phyloP scores from a whole-genome alignment of 805 yeast genomes.

The Candida nemodendra region DNA sequence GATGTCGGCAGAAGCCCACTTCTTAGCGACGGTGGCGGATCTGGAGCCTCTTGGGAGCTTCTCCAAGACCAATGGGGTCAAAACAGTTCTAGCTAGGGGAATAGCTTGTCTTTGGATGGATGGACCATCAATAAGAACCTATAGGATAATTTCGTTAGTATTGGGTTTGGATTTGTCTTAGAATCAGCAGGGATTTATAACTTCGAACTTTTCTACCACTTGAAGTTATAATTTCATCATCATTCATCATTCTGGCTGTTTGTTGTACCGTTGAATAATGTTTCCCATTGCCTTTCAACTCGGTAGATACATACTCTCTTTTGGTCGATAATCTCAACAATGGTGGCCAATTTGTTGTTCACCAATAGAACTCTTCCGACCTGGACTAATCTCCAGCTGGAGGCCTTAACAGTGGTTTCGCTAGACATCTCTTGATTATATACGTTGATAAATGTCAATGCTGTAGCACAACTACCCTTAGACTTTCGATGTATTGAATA shows the following conservation, averaged over 20 bases:
- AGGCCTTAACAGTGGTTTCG: slow-evolving; percentile 68
- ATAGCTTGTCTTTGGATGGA: slow-evolving; percentile 90
- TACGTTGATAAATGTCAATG: background rate
- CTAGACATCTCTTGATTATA: slow-evolving; percentile 47
- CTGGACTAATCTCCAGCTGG: slow-evolving; percentile 99
- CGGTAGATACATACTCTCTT: slow-evolving; percentile 85
- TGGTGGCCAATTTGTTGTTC: slow-evolving; percentile 91
- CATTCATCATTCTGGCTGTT: too few relatives aligned
- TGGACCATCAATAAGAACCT: slow-evolving; percentile 97
- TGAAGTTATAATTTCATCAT: too few relatives aligned
- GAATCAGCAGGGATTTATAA: too few relatives aligned
- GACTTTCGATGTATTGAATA: too few relatives aligned
- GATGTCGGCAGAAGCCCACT: slow-evolving; percentile 89
- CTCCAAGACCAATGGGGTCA: slow-evolving; percentile 88
- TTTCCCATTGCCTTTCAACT: too few relatives aligned
- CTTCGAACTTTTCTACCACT: too few relatives aligned
- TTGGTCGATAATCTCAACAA: slow-evolving; percentile 99
- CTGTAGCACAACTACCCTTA: background rate
- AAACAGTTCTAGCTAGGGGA: slow-evolving; percentile 80
- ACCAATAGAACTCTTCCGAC: slow-evolving; percentile 98
- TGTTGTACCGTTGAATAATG: too few relatives aligned
- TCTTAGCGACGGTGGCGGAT: slow-evolving; percentile 81
- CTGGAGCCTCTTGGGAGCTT: slow-evolving; percentile 93
- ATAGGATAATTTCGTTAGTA: slow-evolving; percentile 17
- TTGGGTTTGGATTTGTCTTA: too few relatives aligned